Evolutionary conservation across 495 filamentous ascomycete genomes (phyloP).

Genomic region (Xylaria grammica): DNA sequence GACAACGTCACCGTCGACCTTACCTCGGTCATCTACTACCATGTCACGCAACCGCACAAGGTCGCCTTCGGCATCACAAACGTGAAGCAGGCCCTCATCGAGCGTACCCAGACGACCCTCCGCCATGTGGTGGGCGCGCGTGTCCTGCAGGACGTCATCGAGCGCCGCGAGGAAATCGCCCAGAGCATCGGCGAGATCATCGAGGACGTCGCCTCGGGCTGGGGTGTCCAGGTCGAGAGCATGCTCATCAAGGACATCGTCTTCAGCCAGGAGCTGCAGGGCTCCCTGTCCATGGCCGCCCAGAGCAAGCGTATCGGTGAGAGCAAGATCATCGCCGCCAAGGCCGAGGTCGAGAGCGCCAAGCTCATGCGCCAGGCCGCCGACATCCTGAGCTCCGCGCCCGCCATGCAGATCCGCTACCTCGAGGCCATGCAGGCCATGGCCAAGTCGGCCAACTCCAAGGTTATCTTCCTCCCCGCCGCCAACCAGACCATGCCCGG

Average conservation of each 20-base stretch:
- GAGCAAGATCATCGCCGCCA: conserved; percentile 95
- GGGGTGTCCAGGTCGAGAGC: conserved; percentile 95
- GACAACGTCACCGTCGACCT: conserved; percentile 95
- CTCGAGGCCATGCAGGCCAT: conserved; percentile 99
- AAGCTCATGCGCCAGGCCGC: conserved; percentile 98
- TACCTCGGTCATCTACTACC: conserved; percentile 99
- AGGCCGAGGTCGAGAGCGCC: conserved; percentile 94
- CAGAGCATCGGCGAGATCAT: conserved; percentile 96
- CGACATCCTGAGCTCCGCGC: conserved; percentile 90
- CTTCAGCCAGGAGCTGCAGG: conserved; percentile 94
- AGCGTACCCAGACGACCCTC: conserved; percentile 97
- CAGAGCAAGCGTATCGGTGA: conserved; percentile 98
- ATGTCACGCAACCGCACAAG: conserved; percentile 93
- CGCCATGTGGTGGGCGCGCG: conserved; percentile 96
- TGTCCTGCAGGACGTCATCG: conserved; percentile 97
- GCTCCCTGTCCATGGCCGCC: conserved; percentile 99
- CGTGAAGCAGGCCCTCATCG: conserved; percentile 90
- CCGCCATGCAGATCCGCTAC: conserved; percentile 98
- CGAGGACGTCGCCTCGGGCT: conserved; percentile 89
- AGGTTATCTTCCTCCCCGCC: conserved; percentile 93
- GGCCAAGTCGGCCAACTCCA: conserved; percentile 94
- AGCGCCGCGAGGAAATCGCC: conserved; percentile 96
- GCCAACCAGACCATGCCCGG: conserved; percentile 68
- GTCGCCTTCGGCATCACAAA: conserved; percentile 96
- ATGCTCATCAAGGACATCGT: conserved; percentile 99